Conservation (phyloP, 2,329 filamentous ascomycete species). For the Podosphaera leucotricha region DNA sequence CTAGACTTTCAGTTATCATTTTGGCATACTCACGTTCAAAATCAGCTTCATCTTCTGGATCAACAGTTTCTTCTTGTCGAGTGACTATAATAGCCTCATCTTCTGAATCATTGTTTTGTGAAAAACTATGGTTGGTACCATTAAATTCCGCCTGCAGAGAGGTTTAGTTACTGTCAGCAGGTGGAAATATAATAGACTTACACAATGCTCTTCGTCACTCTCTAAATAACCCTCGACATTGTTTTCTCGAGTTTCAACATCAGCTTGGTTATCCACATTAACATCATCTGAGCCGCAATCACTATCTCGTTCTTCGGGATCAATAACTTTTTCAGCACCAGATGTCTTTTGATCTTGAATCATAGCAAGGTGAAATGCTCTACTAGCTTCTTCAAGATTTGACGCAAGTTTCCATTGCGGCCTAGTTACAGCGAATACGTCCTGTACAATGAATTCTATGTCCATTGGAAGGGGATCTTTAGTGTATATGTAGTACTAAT, state of each 20-base stretch:
- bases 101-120: slow-evolving; percentile 36
- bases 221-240: slow-evolving; percentile 28
- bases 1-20: slow-evolving; percentile 92
- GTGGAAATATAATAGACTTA: slow-evolving; percentile 12
- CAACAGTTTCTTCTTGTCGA: slow-evolving; percentile 67
- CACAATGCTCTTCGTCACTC: slow-evolving; percentile 31
- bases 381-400: slow-evolving; percentile 60
- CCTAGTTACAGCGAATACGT: slow-evolving; percentile 62
- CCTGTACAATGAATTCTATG: slow-evolving; percentile 87
- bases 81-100: slow-evolving; percentile 86
- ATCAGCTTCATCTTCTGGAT: slow-evolving; percentile 85
- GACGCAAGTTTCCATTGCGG: slow-evolving; percentile 81
- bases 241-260: slow-evolving; percentile 24
- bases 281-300: slow-evolving; percentile 56
- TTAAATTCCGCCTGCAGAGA: slow-evolving; percentile 18
- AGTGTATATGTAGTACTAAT: slow-evolving; percentile 70
- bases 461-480: slow-evolving; percentile 88
- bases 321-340: slow-evolving; percentile 38
- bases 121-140: slow-evolving; percentile 25
- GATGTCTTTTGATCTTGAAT: slow-evolving; percentile 69
- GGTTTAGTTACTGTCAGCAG: not conserved
- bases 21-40: slow-evolving; percentile 96
- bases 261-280: slow-evolving; percentile 26
- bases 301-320: slow-evolving; percentile 50
- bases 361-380: slow-evolving; percentile 68